Evolutionary conservation across 78 protist species (phyloP).

Genomic region (Dictyostelium citrinum): DNA sequence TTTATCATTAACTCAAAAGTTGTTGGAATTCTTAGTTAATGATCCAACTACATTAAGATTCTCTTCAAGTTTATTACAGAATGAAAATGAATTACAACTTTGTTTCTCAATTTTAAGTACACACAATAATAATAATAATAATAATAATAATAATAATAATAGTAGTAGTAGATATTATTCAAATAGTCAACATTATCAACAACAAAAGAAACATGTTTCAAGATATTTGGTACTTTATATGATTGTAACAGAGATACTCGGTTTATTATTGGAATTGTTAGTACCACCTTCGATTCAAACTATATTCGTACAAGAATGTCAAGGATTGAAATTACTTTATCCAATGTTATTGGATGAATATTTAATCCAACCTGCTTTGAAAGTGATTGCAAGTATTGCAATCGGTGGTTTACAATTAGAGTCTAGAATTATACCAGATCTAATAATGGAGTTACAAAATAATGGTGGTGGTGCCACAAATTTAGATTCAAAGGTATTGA

Average conservation of each 20-base stretch:
- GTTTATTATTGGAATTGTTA: constrained; percentile 28
- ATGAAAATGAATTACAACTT: not conserved
- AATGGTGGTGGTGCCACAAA: constrained; percentile 49
- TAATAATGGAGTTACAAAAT: constrained; percentile 24
- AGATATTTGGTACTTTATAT: constrained; percentile 25
- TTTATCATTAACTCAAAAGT: not conserved
- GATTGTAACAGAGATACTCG: not conserved
- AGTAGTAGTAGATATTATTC: not conserved
- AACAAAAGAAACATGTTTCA: not conserved
- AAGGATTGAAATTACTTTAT: constrained; percentile 10
- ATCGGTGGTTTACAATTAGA: constrained; percentile 46
- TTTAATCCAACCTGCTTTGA: constrained; percentile 52
- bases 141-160: not conserved
- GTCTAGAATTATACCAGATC: constrained; percentile 49
- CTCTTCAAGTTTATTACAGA: not conserved
- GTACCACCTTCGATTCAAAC: constrained; percentile 12
- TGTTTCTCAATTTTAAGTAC: not conserved
- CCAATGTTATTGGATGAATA: constrained; percentile 10
- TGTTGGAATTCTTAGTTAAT: not conserved
- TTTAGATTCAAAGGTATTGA: constrained; percentile 43
- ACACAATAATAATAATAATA: not conserved
- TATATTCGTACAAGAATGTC: constrained; percentile 25
- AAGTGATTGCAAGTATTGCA: constrained; percentile 38
- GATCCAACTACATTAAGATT: constrained; percentile 6
- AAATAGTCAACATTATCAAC: not conserved